Evolutionary conservation across 257 asterid genomes (phyloP).

Genomic region (Anisodus tanguticus): DNA sequence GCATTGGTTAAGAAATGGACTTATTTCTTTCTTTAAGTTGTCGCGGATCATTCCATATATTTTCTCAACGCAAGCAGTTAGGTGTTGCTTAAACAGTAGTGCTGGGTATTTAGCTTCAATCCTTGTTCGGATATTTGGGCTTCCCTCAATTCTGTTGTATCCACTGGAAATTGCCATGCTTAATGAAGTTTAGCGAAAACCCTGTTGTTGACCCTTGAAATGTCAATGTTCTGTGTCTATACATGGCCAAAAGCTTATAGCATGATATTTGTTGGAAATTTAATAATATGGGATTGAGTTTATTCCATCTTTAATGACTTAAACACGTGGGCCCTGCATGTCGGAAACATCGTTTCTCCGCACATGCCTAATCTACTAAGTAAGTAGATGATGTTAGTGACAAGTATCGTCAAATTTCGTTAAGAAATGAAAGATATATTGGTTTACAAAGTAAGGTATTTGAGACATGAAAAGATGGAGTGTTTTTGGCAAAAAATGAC

Average conservation of each 20-base stretch:
- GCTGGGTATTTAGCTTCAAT: constrained; percentile 95
- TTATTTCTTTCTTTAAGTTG: constrained; percentile 82
- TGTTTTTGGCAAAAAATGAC: too few species aligned
- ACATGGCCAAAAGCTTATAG: constrained; percentile 31
- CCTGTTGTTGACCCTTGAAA: constrained; percentile 51
- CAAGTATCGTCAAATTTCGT: too few species aligned
- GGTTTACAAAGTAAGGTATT: too few species aligned
- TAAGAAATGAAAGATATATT: too few species aligned
- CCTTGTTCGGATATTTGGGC: constrained; percentile 62
- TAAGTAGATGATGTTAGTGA: too few species aligned
- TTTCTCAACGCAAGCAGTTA: constrained; percentile 92
- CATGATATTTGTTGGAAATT: background rate
- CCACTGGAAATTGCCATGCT: constrained; percentile 80
- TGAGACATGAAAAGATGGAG: too few species aligned
- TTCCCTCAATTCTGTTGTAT: constrained; percentile 89
- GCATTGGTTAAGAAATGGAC: constrained; percentile 76
- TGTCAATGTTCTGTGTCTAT: constrained; percentile 32
- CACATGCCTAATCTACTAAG: too few species aligned
- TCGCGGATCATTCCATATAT: constrained; percentile 89
- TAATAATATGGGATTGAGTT: too few species aligned
- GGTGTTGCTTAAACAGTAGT: constrained; percentile 84
- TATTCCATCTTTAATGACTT: too few species aligned
- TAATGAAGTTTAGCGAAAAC: constrained; percentile 64
- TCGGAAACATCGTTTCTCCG: too few species aligned
- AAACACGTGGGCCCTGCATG: too few species aligned